Evolutionary conservation across 148 eudicot genomes (phyloP).

Genomic region (Polygonum maritimum): DNA sequence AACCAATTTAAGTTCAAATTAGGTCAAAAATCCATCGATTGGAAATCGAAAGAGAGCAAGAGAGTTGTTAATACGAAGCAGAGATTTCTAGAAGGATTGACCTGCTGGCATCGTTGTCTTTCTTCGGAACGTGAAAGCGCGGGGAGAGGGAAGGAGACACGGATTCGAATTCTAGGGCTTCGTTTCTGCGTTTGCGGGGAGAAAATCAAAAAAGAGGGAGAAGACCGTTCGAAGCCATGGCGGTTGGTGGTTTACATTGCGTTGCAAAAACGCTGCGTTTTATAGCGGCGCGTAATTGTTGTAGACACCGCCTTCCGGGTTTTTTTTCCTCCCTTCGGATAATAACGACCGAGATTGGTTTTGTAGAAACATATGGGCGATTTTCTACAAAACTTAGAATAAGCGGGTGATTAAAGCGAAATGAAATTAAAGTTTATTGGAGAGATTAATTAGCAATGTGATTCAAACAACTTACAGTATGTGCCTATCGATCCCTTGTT

Average conservation of each 20-base stretch:
- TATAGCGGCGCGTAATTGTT: background rate
- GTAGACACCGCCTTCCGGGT: too few species aligned
- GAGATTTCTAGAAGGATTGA: background rate
- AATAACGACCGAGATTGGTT: too few species aligned
- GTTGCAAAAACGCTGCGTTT: background rate
- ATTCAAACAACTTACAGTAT: too few species aligned
- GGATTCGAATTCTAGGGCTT: constrained; percentile 8
- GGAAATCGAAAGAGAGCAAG: background rate
- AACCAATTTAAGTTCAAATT: background rate
- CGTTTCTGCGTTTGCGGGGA: background rate
- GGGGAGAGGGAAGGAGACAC: background rate
- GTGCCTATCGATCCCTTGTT: too few species aligned
- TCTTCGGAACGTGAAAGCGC: background rate
- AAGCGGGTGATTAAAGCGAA: too few species aligned
- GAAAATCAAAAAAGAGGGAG: background rate
- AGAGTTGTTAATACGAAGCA: background rate
- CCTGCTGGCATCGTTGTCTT: constrained; percentile 1
- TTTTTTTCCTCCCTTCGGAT: too few species aligned
- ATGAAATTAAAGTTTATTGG: too few species aligned
- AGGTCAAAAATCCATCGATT: background rate
- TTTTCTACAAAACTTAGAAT: too few species aligned
- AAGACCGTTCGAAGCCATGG: background rate
- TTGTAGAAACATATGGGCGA: too few species aligned
- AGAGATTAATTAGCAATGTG: too few species aligned
- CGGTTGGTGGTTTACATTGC: background rate